phyloP scores from a whole-genome alignment of 768 basidiomycete genomes.

The Cystobasidium tubakii region DNA sequence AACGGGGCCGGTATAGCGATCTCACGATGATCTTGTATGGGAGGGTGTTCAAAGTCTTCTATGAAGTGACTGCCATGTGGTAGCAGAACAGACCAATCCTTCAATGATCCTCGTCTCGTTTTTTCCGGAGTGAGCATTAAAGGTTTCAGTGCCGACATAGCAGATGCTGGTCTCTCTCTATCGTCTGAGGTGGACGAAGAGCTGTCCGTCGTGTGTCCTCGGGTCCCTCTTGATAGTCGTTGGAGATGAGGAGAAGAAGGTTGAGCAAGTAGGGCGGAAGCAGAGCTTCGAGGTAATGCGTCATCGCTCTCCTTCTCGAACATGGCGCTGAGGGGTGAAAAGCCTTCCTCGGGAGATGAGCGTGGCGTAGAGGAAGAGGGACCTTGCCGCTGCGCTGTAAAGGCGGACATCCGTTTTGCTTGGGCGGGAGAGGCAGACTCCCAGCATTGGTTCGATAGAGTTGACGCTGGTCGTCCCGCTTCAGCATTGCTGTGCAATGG shows the following conservation, averaged over 20 bases:
- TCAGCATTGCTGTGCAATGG: background rate
- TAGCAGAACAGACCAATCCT: background rate
- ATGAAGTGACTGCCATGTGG: background rate
- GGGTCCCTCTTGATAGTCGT: background rate
- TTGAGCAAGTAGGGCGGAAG: background rate
- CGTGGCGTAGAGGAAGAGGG: background rate
- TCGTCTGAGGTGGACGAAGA: background rate
- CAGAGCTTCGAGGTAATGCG: background rate
- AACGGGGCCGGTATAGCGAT: background rate
- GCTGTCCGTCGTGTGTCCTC: background rate
- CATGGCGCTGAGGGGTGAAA: background rate
- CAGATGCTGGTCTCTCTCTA: background rate
- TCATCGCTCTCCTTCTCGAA: background rate
- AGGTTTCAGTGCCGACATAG: background rate
- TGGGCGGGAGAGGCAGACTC: background rate
- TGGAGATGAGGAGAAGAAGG: background rate
- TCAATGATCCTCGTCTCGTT: background rate
- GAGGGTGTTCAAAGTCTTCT: background rate
- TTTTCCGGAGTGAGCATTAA: constrained; percentile 11
- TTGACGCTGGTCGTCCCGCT: background rate
- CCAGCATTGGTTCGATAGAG: background rate
- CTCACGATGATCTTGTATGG: background rate
- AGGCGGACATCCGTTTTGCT: background rate
- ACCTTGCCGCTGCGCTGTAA: background rate
- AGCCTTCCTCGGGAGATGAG: background rate